A percentile compares a stretch with the other conserved stretches of the same genome.
phyloP scores from a whole-genome alignment of 352 stramenopile species.

The Bremia lactucae region DNA sequence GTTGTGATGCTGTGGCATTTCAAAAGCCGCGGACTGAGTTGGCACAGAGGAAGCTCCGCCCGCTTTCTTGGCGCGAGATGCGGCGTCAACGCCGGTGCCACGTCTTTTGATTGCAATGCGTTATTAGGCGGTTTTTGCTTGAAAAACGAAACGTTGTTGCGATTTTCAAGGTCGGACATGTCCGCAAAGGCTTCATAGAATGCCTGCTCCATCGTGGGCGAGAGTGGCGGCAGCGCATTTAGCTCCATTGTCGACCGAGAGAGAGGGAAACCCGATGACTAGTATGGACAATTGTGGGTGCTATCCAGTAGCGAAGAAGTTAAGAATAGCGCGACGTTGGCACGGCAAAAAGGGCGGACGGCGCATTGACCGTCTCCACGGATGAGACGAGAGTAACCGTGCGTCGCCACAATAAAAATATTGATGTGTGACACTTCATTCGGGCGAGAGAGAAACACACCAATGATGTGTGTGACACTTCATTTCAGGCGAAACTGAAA shows the following conservation, averaged over 20 bases:
- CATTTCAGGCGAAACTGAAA: no score
- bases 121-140: constrained; percentile 11
- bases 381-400: no score
- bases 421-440: no score
- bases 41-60: constrained; percentile 7
- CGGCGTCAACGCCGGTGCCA: constrained; percentile 3
- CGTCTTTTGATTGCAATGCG: constrained; percentile 6
- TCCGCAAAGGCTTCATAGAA: constrained; percentile 24
- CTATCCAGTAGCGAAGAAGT: no score
- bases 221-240: constrained; percentile 19
- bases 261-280: neutral
- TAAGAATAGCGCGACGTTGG: no score
- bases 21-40: constrained; percentile 18
- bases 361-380: no score
- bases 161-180: constrained; percentile 19
- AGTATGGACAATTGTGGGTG: no score
- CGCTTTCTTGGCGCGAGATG: neutral
- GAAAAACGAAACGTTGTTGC: constrained; percentile 3
- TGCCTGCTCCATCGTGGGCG: constrained; percentile 22
- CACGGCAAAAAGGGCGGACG: no score
- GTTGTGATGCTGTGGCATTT: constrained; percentile 15
- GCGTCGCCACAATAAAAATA: no score
- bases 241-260: constrained; percentile 15
- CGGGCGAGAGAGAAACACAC: no score
- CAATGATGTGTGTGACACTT: no score